These are phyloP conservation scores for Mangifera indica DNA, from an alignment of 345 rosid species.

Conservation along the genomic window DNA sequence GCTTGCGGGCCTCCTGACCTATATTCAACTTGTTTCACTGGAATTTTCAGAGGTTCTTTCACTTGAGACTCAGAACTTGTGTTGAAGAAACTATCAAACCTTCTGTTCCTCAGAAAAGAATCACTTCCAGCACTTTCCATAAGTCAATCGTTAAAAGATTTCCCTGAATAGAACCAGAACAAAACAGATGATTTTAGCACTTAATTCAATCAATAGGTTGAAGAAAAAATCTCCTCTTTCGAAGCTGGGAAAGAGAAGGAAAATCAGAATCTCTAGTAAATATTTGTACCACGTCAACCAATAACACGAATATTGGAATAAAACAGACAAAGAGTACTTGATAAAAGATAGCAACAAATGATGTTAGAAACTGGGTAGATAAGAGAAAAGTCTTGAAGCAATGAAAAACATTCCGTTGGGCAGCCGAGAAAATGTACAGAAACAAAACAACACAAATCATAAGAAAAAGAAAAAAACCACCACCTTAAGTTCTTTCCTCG, in stretches of 20 bases:
- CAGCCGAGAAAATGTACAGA: background rate
- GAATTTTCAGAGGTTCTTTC: conserved; percentile 16
- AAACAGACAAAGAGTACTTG: background rate
- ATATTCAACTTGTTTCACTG: conserved; percentile 6
- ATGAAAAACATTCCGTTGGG: background rate
- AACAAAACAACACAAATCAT: background rate
- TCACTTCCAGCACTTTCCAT: conserved; percentile 37
- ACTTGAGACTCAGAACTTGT: conserved; percentile 28
- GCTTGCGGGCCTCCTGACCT: conserved; percentile 14
- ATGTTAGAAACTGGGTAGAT: background rate
- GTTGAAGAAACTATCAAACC: conserved; percentile 37
- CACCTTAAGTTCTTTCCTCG: conserved; percentile 1
- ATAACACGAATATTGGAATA: background rate
- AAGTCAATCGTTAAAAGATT: conserved; percentile 11
- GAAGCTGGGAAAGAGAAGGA: background rate
- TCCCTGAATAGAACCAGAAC: conserved; percentile 7
- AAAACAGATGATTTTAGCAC: conserved; percentile 1
- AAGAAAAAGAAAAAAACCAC: conserved; percentile 3
- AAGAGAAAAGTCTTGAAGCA: conserved; percentile 6
- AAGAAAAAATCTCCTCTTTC: background rate
- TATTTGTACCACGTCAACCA: background rate
- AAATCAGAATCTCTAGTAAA: background rate
- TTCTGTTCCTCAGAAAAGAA: conserved; percentile 46
- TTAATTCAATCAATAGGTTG: background rate
- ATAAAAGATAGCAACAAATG: background rate